Evolutionary conservation across 2,329 filamentous ascomycete genomes (phyloP).

Genomic region (Calonectria pauciramosa): DNA sequence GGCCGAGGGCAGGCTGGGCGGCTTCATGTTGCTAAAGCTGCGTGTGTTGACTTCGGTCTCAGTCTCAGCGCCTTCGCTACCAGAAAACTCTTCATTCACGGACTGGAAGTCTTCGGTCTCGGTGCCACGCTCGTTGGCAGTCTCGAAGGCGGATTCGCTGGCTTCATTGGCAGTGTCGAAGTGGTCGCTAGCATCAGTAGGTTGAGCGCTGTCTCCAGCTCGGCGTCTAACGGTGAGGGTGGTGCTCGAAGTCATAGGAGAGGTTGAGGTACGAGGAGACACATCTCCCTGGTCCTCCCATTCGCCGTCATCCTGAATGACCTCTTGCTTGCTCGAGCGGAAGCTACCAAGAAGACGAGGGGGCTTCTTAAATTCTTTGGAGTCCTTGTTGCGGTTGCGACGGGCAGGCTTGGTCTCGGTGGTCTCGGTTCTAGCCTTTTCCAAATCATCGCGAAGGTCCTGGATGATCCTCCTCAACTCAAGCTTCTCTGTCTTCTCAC

Average conservation of each 20-base stretch:
- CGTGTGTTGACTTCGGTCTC: conserved; percentile 81
- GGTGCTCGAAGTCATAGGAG: conserved; percentile 37
- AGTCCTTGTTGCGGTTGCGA: conserved; percentile 73
- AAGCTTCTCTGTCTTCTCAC: conserved; percentile 98
- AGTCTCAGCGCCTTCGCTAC: conserved; percentile 87
- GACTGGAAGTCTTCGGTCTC: conserved; percentile 98
- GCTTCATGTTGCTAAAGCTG: conserved; percentile 58
- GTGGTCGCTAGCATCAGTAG: conserved; percentile 71
- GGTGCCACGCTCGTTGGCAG: conserved; percentile 82
- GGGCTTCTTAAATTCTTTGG: conserved; percentile 84
- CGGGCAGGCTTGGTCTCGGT: conserved; percentile 62
- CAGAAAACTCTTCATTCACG: conserved; percentile 83
- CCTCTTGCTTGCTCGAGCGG: conserved; percentile 81
- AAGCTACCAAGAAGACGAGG: conserved; percentile 81
- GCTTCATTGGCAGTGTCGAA: conserved; percentile 89
- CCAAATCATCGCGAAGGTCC: conserved; percentile 93
- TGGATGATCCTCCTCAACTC: conserved; percentile 96
- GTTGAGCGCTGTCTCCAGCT: conserved; percentile 27
- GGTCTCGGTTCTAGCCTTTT: conserved; percentile 73
- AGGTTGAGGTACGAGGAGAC: conserved; percentile 42
- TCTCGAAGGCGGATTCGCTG: conserved; percentile 75
- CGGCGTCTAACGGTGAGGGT: conserved; percentile 37
- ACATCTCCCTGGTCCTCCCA: conserved; percentile 84
- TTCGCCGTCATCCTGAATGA: conserved; percentile 83
- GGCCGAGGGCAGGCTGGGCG: conserved; percentile 56